Conservation (phyloP, 257 asterid species). For the Solanum chaucha region DNA sequence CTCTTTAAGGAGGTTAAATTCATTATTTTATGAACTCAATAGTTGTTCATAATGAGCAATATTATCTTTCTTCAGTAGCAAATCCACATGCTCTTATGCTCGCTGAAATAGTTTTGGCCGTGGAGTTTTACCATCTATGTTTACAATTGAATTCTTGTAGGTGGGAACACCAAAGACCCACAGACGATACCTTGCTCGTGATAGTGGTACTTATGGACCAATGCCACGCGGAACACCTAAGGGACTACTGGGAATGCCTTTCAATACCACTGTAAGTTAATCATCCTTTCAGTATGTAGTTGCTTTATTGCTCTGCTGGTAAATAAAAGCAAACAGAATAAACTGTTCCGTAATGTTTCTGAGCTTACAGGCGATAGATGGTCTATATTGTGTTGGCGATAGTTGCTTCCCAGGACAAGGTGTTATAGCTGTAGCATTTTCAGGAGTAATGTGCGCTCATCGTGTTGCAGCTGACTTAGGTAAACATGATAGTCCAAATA, state of each 20-base stretch:
- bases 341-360: slow-evolving; percentile 4
- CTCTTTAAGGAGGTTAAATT: slow-evolving; percentile 68
- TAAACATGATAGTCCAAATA: slow-evolving; percentile 8
- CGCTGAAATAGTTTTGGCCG: not conserved
- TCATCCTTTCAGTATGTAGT: not conserved
- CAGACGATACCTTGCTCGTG: slow-evolving; percentile 89
- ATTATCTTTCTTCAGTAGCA: not conserved
- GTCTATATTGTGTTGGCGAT: slow-evolving; percentile 96
- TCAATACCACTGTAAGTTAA: slow-evolving; percentile 79
- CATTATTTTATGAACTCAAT: not conserved
- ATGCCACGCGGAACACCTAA: slow-evolving; percentile 79
- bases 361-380: slow-evolving; percentile 59
- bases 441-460: slow-evolving; percentile 99
- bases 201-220: slow-evolving; percentile 96
- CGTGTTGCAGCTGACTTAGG: slow-evolving; percentile 96
- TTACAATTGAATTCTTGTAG: slow-evolving; percentile 28
- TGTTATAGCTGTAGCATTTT: slow-evolving; percentile 94
- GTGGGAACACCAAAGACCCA: slow-evolving; percentile 98
- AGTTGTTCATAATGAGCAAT: not conserved
- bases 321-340: not conserved
- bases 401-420: slow-evolving; percentile 99
- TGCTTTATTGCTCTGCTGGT: not conserved
- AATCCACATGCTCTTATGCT: not conserved
- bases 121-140: not conserved
- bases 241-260: slow-evolving; percentile 95